These are phyloP conservation scores for Sabuloglossum arenarium DNA, from an alignment of 495 filamentous ascomycete genomes.

Conservation along the genomic window DNA sequence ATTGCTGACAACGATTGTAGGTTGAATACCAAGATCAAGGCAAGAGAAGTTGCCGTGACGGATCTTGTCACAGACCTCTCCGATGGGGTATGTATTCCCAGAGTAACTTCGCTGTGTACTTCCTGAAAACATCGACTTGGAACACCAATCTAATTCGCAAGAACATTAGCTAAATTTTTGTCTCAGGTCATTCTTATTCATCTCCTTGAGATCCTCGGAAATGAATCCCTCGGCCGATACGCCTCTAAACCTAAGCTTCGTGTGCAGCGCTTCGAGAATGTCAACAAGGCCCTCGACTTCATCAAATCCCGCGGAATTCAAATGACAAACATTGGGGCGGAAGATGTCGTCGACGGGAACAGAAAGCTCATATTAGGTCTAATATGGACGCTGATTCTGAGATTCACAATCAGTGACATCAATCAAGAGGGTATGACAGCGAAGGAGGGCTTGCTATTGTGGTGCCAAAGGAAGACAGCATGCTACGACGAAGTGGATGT, in stretches of 20 bases:
- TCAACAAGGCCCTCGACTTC: conserved; percentile 83
- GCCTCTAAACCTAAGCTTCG: conserved; percentile 86
- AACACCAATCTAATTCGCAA: background rate
- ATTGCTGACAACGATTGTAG: conserved; percentile 22
- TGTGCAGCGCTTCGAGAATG: conserved; percentile 96
- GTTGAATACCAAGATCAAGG: conserved; percentile 86
- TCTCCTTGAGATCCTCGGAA: conserved; percentile 82
- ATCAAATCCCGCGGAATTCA: conserved; percentile 81
- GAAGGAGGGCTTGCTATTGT: conserved; percentile 83
- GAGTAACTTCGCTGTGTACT: background rate
- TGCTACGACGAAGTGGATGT: conserved; percentile 96
- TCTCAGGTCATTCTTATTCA: conserved; percentile 78
- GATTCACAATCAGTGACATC: conserved; percentile 97
- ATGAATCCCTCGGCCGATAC: conserved; percentile 89
- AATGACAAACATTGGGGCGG: conserved; percentile 95
- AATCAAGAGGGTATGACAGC: conserved; percentile 95
- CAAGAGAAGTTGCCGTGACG: conserved; percentile 49
- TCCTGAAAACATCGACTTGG: background rate
- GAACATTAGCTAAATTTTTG: conserved; percentile 1
- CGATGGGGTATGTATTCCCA: conserved; percentile 54
- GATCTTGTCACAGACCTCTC: conserved; percentile 76
- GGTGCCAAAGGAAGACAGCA: conserved; percentile 96
- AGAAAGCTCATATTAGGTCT: conserved; percentile 90
- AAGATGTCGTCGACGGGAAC: conserved; percentile 97
- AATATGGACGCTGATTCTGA: conserved; percentile 92